Evolutionary conservation across 176 grass and related monocot genomes (phyloP).

Genomic region (Ananas comosus): DNA sequence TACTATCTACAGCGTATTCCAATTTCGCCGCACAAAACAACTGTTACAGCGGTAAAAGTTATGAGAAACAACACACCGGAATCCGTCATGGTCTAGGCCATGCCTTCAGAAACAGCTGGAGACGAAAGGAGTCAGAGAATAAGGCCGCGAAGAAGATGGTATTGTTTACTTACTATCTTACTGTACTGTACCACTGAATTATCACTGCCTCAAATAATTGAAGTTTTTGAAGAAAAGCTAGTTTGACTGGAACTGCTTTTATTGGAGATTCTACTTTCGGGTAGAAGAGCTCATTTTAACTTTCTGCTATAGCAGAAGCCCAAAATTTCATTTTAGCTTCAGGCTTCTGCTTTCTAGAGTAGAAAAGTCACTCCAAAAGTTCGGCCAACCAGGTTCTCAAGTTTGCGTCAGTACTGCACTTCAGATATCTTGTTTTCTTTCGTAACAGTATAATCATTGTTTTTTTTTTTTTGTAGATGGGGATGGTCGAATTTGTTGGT

Average conservation of each 20-base stretch:
- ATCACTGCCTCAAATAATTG: too few relatives aligned
- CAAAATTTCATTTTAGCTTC: too few relatives aligned
- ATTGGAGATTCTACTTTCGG: too few relatives aligned
- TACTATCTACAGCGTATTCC: not conserved
- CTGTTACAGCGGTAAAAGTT: constrained; percentile 24
- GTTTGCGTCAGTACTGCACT: not conserved
- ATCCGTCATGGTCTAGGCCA: constrained; percentile 48
- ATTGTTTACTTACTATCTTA: not conserved
- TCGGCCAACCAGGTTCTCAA: not conserved
- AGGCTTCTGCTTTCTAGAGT: too few relatives aligned
- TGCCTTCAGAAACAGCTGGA: constrained; percentile 87
- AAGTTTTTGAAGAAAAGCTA: too few relatives aligned
- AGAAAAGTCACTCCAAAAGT: too few relatives aligned
- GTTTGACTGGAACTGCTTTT: too few relatives aligned
- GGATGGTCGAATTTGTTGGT: constrained; percentile 95
- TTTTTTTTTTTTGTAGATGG: constrained; percentile 34
- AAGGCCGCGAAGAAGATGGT: constrained; percentile 68
- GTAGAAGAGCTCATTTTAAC: not conserved
- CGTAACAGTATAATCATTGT: not conserved
- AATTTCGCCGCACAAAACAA: not conserved
- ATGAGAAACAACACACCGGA: constrained; percentile 39
- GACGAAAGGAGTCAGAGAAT: constrained; percentile 60
- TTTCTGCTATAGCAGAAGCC: not conserved
- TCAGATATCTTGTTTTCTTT: not conserved
- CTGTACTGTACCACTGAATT: too few relatives aligned